These are phyloP conservation scores for Oehlia diaphana DNA, from an alignment of 192 early-diverging fungal species.

Conservation along the genomic window DNA sequence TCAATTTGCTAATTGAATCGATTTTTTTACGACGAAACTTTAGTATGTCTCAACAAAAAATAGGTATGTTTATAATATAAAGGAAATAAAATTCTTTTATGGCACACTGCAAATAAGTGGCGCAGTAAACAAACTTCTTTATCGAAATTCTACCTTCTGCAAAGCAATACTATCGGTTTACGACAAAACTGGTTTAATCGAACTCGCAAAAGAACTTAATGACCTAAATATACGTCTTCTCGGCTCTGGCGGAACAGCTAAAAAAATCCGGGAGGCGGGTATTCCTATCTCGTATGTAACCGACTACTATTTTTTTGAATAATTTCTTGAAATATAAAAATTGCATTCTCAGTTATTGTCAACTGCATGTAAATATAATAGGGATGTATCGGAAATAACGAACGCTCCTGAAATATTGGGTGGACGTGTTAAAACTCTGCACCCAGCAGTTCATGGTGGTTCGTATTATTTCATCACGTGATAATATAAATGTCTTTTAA, in stretches of 20 bases:
- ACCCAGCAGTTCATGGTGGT: slow-evolving; percentile 97
- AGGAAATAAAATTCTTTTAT: neutral
- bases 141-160: neutral
- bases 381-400: slow-evolving; percentile 97
- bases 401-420: slow-evolving; percentile 98
- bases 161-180: slow-evolving; percentile 91
- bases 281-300: slow-evolving; percentile 76
- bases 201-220: slow-evolving; percentile 81
- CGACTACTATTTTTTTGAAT: neutral
- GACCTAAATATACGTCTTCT: slow-evolving; percentile 79
- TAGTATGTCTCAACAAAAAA: slow-evolving; percentile 8
- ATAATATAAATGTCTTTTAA: neutral
- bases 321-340: neutral
- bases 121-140: neutral
- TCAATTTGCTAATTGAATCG: too few species aligned
- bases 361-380: slow-evolving; percentile 28
- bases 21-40: neutral
- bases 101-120: neutral
- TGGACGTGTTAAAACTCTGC: slow-evolving; percentile 98
- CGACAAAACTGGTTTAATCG: slow-evolving; percentile 94
- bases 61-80: neutral
- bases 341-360: neutral
- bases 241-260: slow-evolving; percentile 95
- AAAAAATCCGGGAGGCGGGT: slow-evolving; percentile 84
- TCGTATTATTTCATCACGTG: slow-evolving; percentile 13